These are phyloP conservation scores for Beta macrorhiza DNA, from an alignment of 179 eudicot genomes.

Conservation along the genomic window DNA sequence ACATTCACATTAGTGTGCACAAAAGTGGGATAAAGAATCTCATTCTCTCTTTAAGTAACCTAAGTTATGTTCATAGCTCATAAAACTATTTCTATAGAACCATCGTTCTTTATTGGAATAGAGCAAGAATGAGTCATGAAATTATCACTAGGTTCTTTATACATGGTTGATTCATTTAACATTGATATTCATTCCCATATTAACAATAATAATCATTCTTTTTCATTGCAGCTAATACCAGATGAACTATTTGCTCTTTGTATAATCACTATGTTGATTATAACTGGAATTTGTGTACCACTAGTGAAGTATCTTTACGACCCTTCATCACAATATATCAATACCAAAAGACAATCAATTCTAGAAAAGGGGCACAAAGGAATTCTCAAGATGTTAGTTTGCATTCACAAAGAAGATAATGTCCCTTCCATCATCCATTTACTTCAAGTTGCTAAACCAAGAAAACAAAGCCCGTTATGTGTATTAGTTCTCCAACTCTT, in stretches of 20 bases:
- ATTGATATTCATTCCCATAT: too few species aligned
- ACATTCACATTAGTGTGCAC: too few species aligned
- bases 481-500: constrained; percentile 41
- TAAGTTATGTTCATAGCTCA: neutral
- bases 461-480: constrained; percentile 28
- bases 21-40: too few species aligned
- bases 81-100: too few species aligned
- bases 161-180: too few species aligned
- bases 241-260: constrained; percentile 25
- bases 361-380: constrained; percentile 26
- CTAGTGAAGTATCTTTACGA: constrained; percentile 25
- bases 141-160: too few species aligned
- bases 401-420: constrained; percentile 45
- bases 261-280: constrained; percentile 15
- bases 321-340: constrained; percentile 26
- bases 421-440: constrained; percentile 38
- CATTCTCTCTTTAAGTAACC: too few species aligned
- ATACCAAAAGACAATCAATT: constrained; percentile 21
- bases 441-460: constrained; percentile 37
- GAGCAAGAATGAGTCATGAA: too few species aligned
- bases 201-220: too few species aligned
- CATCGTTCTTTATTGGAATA: too few species aligned
- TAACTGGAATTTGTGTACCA: constrained; percentile 22
- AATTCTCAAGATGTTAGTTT: constrained; percentile 36
- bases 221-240: constrained; percentile 13